Base-by-base conservation (phyloP, 306 rosid genomes). In the Senna tora region DNA sequence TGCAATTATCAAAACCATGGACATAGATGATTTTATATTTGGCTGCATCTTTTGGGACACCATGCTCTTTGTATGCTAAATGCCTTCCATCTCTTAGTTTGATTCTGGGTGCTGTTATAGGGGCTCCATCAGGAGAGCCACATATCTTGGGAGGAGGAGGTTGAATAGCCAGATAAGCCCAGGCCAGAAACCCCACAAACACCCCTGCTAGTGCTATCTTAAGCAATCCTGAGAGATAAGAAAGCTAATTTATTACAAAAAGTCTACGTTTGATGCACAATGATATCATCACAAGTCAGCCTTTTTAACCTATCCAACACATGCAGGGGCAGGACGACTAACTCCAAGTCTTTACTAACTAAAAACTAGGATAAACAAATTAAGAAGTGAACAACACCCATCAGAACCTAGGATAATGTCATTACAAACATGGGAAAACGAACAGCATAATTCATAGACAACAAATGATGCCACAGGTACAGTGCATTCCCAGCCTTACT, bases 21-120 rank as follows among this genome's bases (percentile, higher is more conserved):
- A 88, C 17, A 55, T 0, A 73, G n/a, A 88, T 69, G 32, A 88
- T 82, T 78, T 82, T 88, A 75, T 80, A 47, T 58, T 82, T 74
- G 46, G 87, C 89, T 28, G 39, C 74, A 38, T 80, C 84, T 84
- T 82, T 86, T 67, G 87, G 68, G 47, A 81, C 81, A 11, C 93
- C 93, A 45, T 81, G 76, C 79, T 88, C 90, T 71, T 84, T 74
- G 79, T 84, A 88, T 15, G 93, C 90, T 74, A 88, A 77, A 77
- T 82, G 80, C 65, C 93, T 84, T 61, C 87, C 89, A 72, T 88
- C 90, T 32, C 82, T 83, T 38, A 88, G 85, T 67, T 81, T 83
- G 59, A 85, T 77, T 75, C 87, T 80, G 46, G 84, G 74, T 25
- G 84, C 90, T 38, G 93, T 86, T 67, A 88, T 57, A n/a, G 79